These are phyloP conservation scores for Astrothelium subdiscretum DNA, from an alignment of 495 filamentous ascomycete genomes.

Conservation along the genomic window DNA sequence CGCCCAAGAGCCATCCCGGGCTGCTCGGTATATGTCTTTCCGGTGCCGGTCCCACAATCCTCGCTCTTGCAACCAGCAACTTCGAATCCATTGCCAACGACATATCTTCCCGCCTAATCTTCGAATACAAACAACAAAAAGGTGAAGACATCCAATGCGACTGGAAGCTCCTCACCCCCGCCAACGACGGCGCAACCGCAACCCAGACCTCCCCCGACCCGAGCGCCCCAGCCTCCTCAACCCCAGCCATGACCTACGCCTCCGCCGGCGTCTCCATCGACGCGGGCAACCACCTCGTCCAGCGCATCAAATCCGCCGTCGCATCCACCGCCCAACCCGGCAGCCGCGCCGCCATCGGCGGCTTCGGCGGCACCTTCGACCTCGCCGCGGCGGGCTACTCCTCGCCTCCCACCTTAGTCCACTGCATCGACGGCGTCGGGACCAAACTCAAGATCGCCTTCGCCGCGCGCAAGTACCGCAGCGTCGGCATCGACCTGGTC, in stretches of 20 bases:
- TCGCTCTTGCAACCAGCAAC: slow-evolving; percentile 78
- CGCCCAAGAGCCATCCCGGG: slow-evolving; percentile 70
- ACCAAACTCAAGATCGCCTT: slow-evolving; percentile 95
- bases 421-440: slow-evolving; percentile 89
- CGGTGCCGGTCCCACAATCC: slow-evolving; percentile 86
- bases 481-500: slow-evolving; percentile 86
- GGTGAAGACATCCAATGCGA: slow-evolving; percentile 62
- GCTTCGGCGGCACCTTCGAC: slow-evolving; percentile 86
- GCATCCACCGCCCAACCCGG: slow-evolving; percentile 69
- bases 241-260: slow-evolving; percentile 70
- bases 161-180: slow-evolving; percentile 82
- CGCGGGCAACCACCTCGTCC: slow-evolving; percentile 79
- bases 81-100: slow-evolving; percentile 72
- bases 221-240: background rate
- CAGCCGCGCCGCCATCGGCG: slow-evolving; percentile 82
- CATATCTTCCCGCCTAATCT: slow-evolving; percentile 31
- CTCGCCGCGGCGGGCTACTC: slow-evolving; percentile 65
- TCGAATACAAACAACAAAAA: slow-evolving; percentile 47
- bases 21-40: slow-evolving; percentile 86
- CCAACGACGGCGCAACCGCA: slow-evolving; percentile 69
- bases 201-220: slow-evolving; percentile 13
- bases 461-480: slow-evolving; percentile 74
- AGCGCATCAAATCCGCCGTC: slow-evolving; percentile 76
- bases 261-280: slow-evolving; percentile 85
- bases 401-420: slow-evolving; percentile 65